phyloP scores from a whole-genome alignment of 2,329 filamentous ascomycete genomes.

The Colletotrichum lentis region DNA sequence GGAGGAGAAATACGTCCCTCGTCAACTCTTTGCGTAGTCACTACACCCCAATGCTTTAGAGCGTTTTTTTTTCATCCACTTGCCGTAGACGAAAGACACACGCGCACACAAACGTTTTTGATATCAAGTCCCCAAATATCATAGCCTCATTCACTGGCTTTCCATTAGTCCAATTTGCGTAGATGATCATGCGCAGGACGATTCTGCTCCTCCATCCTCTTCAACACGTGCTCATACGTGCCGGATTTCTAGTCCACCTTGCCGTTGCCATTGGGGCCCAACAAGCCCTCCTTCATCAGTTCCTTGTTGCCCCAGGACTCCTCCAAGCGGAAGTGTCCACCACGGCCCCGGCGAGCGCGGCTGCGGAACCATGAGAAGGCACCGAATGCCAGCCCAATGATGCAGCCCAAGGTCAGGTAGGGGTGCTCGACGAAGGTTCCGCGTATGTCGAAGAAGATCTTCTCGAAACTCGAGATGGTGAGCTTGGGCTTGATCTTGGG shows the following conservation, averaged over 20 bases:
- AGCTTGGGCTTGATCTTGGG: slow-evolving; percentile 79
- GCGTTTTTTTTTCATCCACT: slow-evolving; percentile 23
- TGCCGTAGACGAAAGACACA: slow-evolving; percentile 15
- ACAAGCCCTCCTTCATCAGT: slow-evolving; percentile 71
- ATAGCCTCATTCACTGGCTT: slow-evolving; percentile 36
- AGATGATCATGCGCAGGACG: slow-evolving; percentile 16
- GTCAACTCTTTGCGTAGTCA: slow-evolving; percentile 36
- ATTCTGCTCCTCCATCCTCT: slow-evolving; percentile 22
- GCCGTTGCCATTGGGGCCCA: slow-evolving; percentile 57
- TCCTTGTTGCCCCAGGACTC: slow-evolving; percentile 61
- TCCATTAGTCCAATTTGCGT: slow-evolving; percentile 37
- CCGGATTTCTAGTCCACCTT: slow-evolving; percentile 57
- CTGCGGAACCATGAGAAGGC: slow-evolving; percentile 63
- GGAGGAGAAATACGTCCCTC: slow-evolving; percentile 6
- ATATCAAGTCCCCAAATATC: slow-evolving; percentile 29
- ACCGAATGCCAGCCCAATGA: slow-evolving; percentile 65
- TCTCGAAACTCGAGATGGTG: slow-evolving; percentile 76
- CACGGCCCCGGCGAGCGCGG: slow-evolving; percentile 61
- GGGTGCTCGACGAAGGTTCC: slow-evolving; percentile 67
- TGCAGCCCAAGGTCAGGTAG: slow-evolving; percentile 64
- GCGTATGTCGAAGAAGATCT: slow-evolving; percentile 73
- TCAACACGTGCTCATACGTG: slow-evolving; percentile 14
- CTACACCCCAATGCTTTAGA: slow-evolving; percentile 33
- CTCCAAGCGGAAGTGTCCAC: slow-evolving; percentile 69
- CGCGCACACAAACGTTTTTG: slow-evolving; percentile 8